Percentiles rank a stretch among this genome's conserved stretches.
Conservation (phyloP, 305 asterid species). For the Fraxinus nigra region DNA sequence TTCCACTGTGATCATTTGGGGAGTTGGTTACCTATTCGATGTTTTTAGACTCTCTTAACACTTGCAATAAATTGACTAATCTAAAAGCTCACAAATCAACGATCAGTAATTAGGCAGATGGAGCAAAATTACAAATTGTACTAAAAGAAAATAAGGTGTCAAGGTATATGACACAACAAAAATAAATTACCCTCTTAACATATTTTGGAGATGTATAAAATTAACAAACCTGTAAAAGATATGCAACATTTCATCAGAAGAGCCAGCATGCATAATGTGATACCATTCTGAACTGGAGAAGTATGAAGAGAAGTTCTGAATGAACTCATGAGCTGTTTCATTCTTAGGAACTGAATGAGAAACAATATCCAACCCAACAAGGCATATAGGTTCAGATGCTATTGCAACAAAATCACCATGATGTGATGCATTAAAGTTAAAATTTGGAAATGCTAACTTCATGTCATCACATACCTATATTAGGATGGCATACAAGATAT, state of each 20-base stretch:
- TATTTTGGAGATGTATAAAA: neutral
- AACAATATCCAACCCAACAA: constrained; percentile 84
- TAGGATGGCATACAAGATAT: neutral
- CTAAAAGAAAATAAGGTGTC: neutral
- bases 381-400: constrained; percentile 89
- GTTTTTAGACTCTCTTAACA: neutral
- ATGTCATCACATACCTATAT: constrained; percentile 44
- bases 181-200: neutral
- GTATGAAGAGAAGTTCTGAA: constrained; percentile 57
- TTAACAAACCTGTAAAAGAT: constrained; percentile 58
- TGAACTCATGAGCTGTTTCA: constrained; percentile 57
- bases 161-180: neutral
- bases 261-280: constrained; percentile 43
- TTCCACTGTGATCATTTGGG: neutral
- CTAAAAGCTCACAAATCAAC: neutral
- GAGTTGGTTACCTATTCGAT: neutral
- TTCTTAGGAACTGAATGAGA: constrained; percentile 56
- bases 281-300: constrained; percentile 78
- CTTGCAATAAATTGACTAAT: neutral
- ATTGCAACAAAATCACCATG: constrained; percentile 89
- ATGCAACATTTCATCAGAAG: constrained; percentile 54
- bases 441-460: constrained; percentile 51
- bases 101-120: neutral
- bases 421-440: constrained; percentile 82
- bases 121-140: neutral